A percentile compares a stretch with the other conserved stretches of the same genome.
phyloP scores from a whole-genome alignment of 163 green algal genomes.

The Volvox carteri region DNA sequence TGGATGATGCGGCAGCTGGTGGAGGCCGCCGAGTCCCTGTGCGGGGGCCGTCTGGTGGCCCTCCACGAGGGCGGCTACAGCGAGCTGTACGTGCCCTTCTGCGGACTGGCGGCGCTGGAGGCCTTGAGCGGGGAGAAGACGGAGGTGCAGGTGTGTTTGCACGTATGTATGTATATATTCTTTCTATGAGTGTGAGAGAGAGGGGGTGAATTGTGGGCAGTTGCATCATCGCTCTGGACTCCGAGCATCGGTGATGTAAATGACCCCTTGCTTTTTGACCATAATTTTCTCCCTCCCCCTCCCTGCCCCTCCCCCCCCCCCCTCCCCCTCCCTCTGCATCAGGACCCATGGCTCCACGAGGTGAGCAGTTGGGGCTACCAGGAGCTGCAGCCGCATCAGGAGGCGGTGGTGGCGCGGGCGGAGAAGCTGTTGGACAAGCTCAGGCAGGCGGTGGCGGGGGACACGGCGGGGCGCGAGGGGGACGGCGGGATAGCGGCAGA shows the following conservation, averaged over 20 bases:
- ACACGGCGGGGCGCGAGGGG: too few species aligned
- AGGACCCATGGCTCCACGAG: constrained; percentile 58
- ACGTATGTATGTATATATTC: too few species aligned
- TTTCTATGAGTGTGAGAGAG: too few species aligned
- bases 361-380: constrained; percentile 60
- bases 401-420: not conserved
- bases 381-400: constrained; percentile 58
- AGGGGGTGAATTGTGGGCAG: too few species aligned
- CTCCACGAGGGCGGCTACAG: constrained; percentile 70
- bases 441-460: not conserved
- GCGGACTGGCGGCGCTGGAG: constrained; percentile 68
- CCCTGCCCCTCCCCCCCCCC: not conserved
- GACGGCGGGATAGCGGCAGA: not conserved
- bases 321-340: not conserved
- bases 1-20: constrained; percentile 58
- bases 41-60: constrained; percentile 60
- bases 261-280: too few species aligned
- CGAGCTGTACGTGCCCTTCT: constrained; percentile 71
- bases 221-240: too few species aligned
- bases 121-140: constrained; percentile 57
- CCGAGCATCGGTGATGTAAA: too few species aligned
- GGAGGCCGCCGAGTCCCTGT: constrained; percentile 55
- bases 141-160: constrained; percentile 35
- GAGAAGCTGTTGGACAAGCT: constrained; percentile 7
- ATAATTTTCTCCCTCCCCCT: not conserved